Conservation (phyloP, 2,329 filamentous ascomycete genomes). For the Scedosporium apiospermum region DNA sequence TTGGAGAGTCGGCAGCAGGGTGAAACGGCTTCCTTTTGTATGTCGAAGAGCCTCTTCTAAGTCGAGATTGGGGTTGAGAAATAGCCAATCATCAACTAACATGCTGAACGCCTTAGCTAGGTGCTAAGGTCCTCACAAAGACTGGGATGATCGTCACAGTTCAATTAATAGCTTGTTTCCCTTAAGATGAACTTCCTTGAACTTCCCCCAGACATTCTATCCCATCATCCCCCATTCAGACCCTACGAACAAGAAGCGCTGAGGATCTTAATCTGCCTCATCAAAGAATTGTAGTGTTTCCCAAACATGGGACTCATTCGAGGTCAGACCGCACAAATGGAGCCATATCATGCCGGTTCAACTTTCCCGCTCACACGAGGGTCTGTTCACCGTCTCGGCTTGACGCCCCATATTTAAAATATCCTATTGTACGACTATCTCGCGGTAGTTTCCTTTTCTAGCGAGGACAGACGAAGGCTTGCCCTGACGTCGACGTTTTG, state of each 20-base stretch:
- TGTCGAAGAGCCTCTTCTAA: no score
- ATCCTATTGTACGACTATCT: not conserved
- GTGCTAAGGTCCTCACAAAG: not conserved
- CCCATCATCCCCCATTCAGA: not conserved
- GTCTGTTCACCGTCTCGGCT: not conserved
- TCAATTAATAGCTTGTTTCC: not conserved
- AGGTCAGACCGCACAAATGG: not conserved
- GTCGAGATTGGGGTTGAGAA: no score
- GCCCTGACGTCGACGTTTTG: no score
- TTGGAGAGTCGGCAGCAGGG: no score
- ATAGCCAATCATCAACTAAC: no score
- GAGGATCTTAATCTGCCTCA: not conserved
- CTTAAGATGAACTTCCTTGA: not conserved
- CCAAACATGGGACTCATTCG: not conserved
- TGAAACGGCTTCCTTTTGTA: no score
- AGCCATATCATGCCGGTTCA: not conserved
- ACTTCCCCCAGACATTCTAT: not conserved
- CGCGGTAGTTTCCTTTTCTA: not conserved
- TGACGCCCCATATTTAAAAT: not conserved
- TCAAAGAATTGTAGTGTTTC: no score
- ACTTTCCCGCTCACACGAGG: not conserved
- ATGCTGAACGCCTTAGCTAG: not conserved
- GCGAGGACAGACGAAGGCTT: no score
- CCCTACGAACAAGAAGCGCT: not conserved
- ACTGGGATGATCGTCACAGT: not conserved